Evolutionary conservation across 129 eudicot species (phyloP).

Genomic region (Apium graveolens): DNA sequence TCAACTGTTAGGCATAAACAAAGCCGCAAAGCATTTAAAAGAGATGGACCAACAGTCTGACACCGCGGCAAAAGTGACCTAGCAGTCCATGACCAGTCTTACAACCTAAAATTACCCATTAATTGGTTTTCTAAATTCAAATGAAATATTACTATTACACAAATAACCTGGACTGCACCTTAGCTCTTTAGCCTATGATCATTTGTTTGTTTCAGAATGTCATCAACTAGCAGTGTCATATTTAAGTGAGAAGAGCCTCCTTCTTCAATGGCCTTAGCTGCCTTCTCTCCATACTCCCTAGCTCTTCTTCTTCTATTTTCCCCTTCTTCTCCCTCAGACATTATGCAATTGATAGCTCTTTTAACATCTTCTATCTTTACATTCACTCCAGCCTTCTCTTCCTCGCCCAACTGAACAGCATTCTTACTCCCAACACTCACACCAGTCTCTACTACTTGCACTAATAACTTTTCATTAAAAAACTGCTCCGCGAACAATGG

Average conservation of each 20-base stretch:
- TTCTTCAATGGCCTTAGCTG: neutral
- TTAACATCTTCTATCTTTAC: slow-evolving; percentile 1
- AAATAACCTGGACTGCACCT: neutral
- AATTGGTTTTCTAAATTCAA: neutral
- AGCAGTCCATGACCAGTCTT: neutral
- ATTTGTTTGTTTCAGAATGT: neutral
- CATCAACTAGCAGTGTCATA: neutral
- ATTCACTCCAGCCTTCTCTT: slow-evolving; percentile 4
- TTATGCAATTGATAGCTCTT: neutral
- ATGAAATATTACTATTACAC: neutral
- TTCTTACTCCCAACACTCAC: slow-evolving; percentile 5
- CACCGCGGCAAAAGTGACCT: neutral
- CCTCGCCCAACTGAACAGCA: neutral
- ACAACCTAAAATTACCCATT: neutral
- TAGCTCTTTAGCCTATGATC: neutral
- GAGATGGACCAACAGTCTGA: neutral
- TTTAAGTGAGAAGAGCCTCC: slow-evolving; percentile 1
- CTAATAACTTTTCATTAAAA: neutral
- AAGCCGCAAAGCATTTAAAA: neutral
- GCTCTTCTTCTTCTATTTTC: neutral
- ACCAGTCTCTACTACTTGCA: slow-evolving; percentile 3
- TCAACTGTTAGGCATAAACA: neutral
- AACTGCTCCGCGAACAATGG: slow-evolving; percentile 4
- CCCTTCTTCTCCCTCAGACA: neutral
- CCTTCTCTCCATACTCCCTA: neutral